These are phyloP conservation scores for Penicillium bialowiezense DNA, from an alignment of 495 filamentous ascomycete genomes.

Conservation along the genomic window DNA sequence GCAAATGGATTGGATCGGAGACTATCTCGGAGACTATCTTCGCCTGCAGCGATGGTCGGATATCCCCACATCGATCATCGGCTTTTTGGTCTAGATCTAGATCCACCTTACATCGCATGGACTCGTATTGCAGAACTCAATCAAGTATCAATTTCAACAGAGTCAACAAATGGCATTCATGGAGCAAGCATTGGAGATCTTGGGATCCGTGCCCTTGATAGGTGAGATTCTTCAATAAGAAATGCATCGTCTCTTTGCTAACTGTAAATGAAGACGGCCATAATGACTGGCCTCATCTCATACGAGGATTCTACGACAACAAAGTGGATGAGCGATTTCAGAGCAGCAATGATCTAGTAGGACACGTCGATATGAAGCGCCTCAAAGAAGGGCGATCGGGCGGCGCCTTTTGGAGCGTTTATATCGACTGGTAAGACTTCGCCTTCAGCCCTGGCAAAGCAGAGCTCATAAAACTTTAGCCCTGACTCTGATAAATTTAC, in stretches of 20 bases:
- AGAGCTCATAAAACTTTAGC: not conserved
- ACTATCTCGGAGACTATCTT: no score
- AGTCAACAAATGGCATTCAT: no score
- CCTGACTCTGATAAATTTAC: conserved; percentile 7
- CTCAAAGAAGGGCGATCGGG: conserved; percentile 57
- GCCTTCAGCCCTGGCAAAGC: not conserved
- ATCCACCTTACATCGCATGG: no score
- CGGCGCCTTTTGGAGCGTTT: conserved; percentile 44
- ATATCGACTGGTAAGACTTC: conserved; percentile 11
- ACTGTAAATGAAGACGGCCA: not conserved
- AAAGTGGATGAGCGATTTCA: not conserved
- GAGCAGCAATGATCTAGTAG: not conserved
- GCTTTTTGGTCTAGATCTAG: no score
- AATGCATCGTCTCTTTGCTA: not conserved
- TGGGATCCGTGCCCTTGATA: not conserved
- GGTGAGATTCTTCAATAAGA: not conserved
- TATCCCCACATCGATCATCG: no score
- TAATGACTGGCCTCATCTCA: not conserved
- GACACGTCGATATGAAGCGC: conserved; percentile 20
- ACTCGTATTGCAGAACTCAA: no score
- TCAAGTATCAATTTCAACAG: no score
- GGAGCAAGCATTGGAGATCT: not conserved
- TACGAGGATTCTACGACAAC: not conserved
- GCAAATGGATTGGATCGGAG: no score
- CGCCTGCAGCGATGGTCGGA: no score